Evolutionary conservation across 345 rosid genomes (phyloP).

Genomic region (Brassica incana): DNA sequence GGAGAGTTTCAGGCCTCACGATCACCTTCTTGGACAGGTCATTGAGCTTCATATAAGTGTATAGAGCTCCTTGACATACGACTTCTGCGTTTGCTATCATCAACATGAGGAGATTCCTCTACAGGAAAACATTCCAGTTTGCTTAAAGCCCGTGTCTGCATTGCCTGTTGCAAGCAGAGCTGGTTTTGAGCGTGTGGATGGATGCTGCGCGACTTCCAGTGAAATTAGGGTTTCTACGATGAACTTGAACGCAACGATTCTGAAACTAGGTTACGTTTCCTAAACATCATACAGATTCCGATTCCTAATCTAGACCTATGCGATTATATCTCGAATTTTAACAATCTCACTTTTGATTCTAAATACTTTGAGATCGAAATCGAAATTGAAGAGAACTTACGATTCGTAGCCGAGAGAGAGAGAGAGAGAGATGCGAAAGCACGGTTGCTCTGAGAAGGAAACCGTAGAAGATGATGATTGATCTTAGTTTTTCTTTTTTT

Average conservation of each 20-base stretch:
- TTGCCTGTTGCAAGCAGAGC: conserved; percentile 26
- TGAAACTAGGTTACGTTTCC: conserved; percentile 10
- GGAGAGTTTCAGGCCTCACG: conserved; percentile 68
- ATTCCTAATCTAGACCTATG: conserved; percentile 16
- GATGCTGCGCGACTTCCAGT: too few species aligned
- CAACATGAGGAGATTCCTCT: conserved; percentile 52
- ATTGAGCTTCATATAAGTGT: conserved; percentile 56
- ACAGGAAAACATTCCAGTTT: conserved; percentile 44
- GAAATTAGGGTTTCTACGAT: too few species aligned
- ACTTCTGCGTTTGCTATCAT: conserved; percentile 49
- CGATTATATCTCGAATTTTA: conserved; percentile 12
- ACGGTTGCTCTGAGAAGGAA: background rate
- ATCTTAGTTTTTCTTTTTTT: too few species aligned
- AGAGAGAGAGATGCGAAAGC: background rate
- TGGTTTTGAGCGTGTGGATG: background rate
- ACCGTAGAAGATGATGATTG: too few species aligned
- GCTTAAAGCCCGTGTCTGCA: conserved; percentile 29
- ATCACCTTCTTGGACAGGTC: conserved; percentile 58
- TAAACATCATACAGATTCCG: conserved; percentile 23
- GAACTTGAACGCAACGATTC: too few species aligned
- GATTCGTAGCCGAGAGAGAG: background rate
- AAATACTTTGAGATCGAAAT: conserved; percentile 1
- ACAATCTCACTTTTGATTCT: background rate
- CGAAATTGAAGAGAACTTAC: conserved; percentile 19
- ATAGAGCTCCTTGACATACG: conserved; percentile 64